Evolutionary conservation across 2,329 filamentous ascomycete genomes (phyloP).

Genomic region (Sordariomycetes sp.): DNA sequence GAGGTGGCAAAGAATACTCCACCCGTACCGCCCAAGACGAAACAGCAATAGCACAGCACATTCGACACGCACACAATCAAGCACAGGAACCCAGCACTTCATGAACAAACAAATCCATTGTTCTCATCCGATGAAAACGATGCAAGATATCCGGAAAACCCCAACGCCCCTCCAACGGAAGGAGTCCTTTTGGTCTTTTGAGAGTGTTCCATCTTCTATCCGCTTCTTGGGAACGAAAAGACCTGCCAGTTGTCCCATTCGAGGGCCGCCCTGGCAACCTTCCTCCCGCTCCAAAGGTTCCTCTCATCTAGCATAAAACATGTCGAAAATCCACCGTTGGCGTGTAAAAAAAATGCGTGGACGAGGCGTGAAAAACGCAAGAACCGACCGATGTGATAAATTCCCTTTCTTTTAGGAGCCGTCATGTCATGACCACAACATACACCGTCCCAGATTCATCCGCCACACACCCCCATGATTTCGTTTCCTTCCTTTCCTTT

Average conservation of each 20-base stretch:
- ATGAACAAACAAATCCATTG: constrained; percentile 2
- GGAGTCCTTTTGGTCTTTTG: background rate
- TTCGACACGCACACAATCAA: background rate
- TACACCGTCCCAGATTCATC: background rate
- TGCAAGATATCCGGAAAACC: constrained; percentile 6
- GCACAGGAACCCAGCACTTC: background rate
- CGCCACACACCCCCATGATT: constrained; percentile 14
- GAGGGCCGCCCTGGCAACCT: background rate
- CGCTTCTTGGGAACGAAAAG: constrained; percentile 2
- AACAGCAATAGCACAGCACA: background rate
- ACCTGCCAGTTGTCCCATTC: constrained; percentile 2
- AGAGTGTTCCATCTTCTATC: background rate
- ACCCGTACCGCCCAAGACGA: too few relatives aligned
- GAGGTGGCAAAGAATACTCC: too few relatives aligned
- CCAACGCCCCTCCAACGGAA: constrained; percentile 2
- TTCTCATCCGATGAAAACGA: constrained; percentile 1
- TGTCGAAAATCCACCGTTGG: background rate
- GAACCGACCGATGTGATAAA: constrained; percentile 6
- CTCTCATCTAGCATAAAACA: background rate
- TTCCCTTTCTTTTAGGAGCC: constrained; percentile 1
- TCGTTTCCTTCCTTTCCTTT: background rate
- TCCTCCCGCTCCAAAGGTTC: background rate
- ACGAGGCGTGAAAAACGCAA: background rate
- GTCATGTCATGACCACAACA: background rate
- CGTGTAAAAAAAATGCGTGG: background rate